Evolutionary conservation across 2,329 filamentous ascomycete genomes (phyloP), one percentile per base, ranked within the genome.

Genomic region (Colletotrichum sp.): DNA sequence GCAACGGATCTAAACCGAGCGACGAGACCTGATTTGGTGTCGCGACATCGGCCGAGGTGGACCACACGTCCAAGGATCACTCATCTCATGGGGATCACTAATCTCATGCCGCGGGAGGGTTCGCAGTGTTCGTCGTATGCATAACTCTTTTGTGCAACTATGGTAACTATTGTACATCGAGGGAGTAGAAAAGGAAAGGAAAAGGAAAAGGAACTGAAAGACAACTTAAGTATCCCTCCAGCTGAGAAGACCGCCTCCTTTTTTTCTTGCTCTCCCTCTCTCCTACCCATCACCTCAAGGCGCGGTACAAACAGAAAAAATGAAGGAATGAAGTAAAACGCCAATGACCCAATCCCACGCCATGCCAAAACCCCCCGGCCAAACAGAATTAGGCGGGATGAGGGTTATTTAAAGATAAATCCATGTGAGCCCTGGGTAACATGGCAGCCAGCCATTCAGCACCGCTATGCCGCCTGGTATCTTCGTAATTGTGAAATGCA

Each of bases 391-490:
- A 24, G 21, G 21, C 24, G 66, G 32, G 38, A 34, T 56, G 28
- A 24, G 61, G 34, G 66, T 21, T 38, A 71, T 75, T 56, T 66
- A 76, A 52, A 71, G 38, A 70, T 66, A 75, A 76, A 76, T 56
- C 70, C 65, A 66, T 70, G 66, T 61, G 66, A 55, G 43, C 30
- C 48, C 16, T 66, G 74, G 60, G 55, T 61, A 75, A 76, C 71
- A 70, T 75, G 74, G 71, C 74, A 76, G 71, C 48, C 60, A 76
- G 66, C 71, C 61, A 38, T 62, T 75, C 70, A 65, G 71, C 73
- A 75, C 66, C 60, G 71, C 74, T 71, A 73, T 76, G 70, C 74
- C 66, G 71, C 71, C 75, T 77, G 75, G 72, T 77, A 75, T 75
- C 67, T 76, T 77, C 72, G 52, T 75, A 76, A 76, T 28, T 76